Conservation (phyloP, 2,329 filamentous ascomycete genomes). For the Mycocentrospora acerina region DNA sequence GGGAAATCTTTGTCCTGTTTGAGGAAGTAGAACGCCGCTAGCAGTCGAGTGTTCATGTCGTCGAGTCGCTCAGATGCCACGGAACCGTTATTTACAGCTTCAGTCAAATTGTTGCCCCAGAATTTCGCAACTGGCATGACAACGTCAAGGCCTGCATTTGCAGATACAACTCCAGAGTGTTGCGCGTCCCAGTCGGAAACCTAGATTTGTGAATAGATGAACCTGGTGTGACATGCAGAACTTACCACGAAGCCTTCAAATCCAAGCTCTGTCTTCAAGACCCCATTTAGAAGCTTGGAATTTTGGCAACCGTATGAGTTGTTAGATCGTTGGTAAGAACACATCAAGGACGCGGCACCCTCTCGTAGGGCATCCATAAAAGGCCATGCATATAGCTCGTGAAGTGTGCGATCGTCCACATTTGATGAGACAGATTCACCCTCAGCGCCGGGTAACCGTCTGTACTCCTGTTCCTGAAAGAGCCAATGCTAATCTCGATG, state of each 20-base stretch:
- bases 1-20: conserved; percentile 42
- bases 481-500: conserved; percentile 36
- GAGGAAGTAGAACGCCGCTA: conserved; percentile 37
- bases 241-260: conserved; percentile 48
- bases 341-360: conserved; percentile 63
- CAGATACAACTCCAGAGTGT: conserved; percentile 47
- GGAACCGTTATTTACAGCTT: conserved; percentile 32
- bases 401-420: conserved; percentile 64
- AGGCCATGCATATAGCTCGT: conserved; percentile 68
- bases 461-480: conserved; percentile 60
- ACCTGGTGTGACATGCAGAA: not conserved
- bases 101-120: conserved; percentile 33
- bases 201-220: conserved; percentile 4
- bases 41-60: conserved; percentile 33
- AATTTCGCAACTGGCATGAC: conserved; percentile 41
- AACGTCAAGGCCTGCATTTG: conserved; percentile 53
- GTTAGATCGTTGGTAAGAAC: conserved; percentile 46
- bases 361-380: conserved; percentile 62
- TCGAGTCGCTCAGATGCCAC: conserved; percentile 25
- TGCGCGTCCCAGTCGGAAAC: conserved; percentile 48
- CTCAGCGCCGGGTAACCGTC: conserved; percentile 39
- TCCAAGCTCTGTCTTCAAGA: conserved; percentile 54
- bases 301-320: conserved; percentile 38
- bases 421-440: conserved; percentile 62
- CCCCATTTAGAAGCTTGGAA: conserved; percentile 48